Conservation (phyloP, 768 basidiomycete genomes). For the Pisolithus albus region DNA sequence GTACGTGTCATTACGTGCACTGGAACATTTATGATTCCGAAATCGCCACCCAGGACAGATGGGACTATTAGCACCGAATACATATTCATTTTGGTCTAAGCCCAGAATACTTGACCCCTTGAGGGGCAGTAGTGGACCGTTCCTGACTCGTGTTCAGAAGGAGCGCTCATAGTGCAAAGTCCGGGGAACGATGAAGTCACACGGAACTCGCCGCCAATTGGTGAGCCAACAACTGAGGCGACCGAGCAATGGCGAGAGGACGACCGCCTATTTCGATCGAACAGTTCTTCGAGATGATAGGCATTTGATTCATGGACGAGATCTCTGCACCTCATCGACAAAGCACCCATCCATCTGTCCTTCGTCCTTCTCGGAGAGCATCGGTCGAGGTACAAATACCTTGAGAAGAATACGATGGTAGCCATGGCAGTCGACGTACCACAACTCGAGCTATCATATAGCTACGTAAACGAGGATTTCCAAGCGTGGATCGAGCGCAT, state of each 20-base stretch:
- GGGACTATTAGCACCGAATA: too few relatives aligned
- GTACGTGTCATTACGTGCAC: too few relatives aligned
- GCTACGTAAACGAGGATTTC: conserved; percentile 62
- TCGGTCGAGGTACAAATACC: conserved; percentile 43
- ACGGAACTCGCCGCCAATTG: background rate
- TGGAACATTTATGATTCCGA: too few relatives aligned
- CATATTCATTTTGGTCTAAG: too few relatives aligned
- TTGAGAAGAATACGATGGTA: conserved; percentile 60
- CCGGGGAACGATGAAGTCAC: background rate
- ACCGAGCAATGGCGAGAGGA: conserved; percentile 48
- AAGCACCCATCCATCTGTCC: conserved; percentile 51
- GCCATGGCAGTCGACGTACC: conserved; percentile 71
- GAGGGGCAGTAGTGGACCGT: too few relatives aligned
- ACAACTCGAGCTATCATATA: conserved; percentile 69
- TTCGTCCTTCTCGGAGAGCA: conserved; percentile 45
- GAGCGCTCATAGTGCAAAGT: too few relatives aligned
- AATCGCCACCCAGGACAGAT: too few relatives aligned
- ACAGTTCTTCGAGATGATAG: conserved; percentile 74
- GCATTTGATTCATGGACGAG: conserved; percentile 79
- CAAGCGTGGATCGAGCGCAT: conserved; percentile 73
- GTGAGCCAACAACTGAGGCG: conserved; percentile 10
- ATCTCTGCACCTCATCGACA: conserved; percentile 73
- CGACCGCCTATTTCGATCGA: conserved; percentile 64
- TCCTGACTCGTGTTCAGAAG: too few relatives aligned
- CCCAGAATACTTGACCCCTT: too few relatives aligned